phyloP scores from a whole-genome alignment of 2,329 filamentous ascomycete species.

The Scorias spongiosa region DNA sequence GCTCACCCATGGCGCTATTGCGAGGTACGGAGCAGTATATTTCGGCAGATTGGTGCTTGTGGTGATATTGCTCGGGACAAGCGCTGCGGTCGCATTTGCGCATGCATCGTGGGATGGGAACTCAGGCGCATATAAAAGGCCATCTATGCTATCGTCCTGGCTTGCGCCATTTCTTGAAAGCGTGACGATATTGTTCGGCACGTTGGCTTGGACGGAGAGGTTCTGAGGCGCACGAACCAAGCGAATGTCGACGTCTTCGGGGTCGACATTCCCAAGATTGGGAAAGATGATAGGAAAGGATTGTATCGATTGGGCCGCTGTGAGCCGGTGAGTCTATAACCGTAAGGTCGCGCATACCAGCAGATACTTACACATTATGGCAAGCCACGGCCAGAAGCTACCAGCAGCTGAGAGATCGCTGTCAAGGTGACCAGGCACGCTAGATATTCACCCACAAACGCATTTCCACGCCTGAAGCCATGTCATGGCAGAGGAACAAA shows the following conservation, averaged over 20 bases:
- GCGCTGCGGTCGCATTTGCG: constrained; percentile 43
- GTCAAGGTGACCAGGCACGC: too few relatives aligned
- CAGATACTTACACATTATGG: too few relatives aligned
- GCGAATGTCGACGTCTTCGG: constrained; percentile 3
- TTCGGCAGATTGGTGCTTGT: constrained; percentile 51
- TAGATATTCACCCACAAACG: too few relatives aligned
- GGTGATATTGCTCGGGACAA: constrained; percentile 63
- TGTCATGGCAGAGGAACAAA: too few relatives aligned
- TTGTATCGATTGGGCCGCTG: constrained; percentile 15
- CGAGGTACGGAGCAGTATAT: constrained; percentile 57
- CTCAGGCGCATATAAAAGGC: constrained; percentile 74
- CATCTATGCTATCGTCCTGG: constrained; percentile 49
- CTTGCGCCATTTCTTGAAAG: constrained; percentile 54
- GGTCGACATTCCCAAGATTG: constrained; percentile 10
- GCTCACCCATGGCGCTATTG: constrained; percentile 74
- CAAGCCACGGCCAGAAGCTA: too few relatives aligned
- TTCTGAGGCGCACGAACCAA: constrained; percentile 8
- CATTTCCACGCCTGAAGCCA: too few relatives aligned
- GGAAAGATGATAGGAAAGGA: constrained; percentile 17
- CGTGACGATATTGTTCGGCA: constrained; percentile 50
- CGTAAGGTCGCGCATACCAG: too few relatives aligned
- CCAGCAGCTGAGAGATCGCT: too few relatives aligned
- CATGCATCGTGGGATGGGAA: constrained; percentile 46
- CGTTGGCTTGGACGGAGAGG: constrained; percentile 23
- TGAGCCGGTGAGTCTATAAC: not conserved